Conservation (phyloP, 2,329 filamentous ascomycete species). For the Colletotrichum navitas region DNA sequence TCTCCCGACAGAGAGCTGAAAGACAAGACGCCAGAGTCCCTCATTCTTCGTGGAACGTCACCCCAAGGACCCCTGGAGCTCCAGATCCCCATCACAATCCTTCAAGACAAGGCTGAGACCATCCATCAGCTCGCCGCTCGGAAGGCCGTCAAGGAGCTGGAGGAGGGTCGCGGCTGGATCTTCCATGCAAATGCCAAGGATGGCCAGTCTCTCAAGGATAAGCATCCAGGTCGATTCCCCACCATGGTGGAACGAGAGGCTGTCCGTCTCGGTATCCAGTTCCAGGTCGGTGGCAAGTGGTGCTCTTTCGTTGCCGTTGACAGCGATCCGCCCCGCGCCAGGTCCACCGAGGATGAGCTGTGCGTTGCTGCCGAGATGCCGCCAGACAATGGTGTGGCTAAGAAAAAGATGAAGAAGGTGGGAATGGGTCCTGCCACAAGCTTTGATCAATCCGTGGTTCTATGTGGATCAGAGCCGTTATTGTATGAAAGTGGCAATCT, state of each 20-base stretch:
- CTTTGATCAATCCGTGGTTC: background rate
- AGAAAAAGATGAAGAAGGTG: background rate
- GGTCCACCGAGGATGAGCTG: background rate
- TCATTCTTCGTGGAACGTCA: slow-evolving; percentile 70
- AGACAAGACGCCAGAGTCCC: slow-evolving; percentile 62
- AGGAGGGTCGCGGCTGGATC: slow-evolving; percentile 78
- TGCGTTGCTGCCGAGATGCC: background rate
- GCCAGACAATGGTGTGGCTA: rapidly evolving
- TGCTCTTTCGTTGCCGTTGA: slow-evolving; percentile 78
- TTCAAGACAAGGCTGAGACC: slow-evolving; percentile 61
- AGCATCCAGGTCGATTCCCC: slow-evolving; percentile 63
- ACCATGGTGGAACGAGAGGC: slow-evolving; percentile 75
- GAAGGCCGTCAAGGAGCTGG: slow-evolving; percentile 76
- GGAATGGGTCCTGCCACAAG: background rate
- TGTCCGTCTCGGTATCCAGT: slow-evolving; percentile 73
- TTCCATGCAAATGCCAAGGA: slow-evolving; percentile 62
- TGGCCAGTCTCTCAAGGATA: slow-evolving; percentile 60
- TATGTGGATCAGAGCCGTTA: background rate
- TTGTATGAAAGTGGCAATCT: no score
- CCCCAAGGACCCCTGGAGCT: slow-evolving; percentile 70
- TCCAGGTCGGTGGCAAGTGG: slow-evolving; percentile 77
- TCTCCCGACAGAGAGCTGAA: slow-evolving; percentile 59
- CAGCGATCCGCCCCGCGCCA: background rate
- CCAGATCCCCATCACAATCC: slow-evolving; percentile 70
- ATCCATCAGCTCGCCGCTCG: slow-evolving; percentile 79